Evolutionary conservation across 768 basidiomycete genomes (phyloP), one percentile per base, ranked within the genome.

Genomic region (Amanita inopinata): DNA sequence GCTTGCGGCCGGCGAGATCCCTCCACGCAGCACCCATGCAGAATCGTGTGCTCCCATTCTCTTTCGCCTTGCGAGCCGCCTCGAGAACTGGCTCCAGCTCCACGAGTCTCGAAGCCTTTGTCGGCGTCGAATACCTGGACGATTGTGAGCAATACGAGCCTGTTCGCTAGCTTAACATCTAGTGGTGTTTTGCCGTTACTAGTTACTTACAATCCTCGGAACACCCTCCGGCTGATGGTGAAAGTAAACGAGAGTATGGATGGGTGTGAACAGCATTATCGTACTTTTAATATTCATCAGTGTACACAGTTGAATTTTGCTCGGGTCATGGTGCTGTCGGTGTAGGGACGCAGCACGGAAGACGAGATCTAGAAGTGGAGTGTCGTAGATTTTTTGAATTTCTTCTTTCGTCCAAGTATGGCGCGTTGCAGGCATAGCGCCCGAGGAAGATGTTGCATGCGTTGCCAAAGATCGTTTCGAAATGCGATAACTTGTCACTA

Each of bases 1-100:
- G 74, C 61, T 94, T 96, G 49, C 89, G 76, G 2, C 94, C 91
- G 7, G 85, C 79, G 43, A 97, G 75, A 58, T 96, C 94, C 49
- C 94, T 71, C 94, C 94, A 99, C 4, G 94, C 94, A 3, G 94
- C 93, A 45, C 94, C 94, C 94, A 97, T 98, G 61, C 94, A 98
- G 65, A 98, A 98, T 19, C 94, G 74, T 14, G 94, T 98, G 58
- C 89, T 92, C 24, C 94, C 94, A 59, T 97, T 98, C 51, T 71
- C 93, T 57, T 96, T 98, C 18, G 94, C 94, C 56, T 84, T 83
- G 9, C 88, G 76, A 15, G 94, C 94, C 20, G 91, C 94, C 53
- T 84, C 83, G 6, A 99, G 66, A 11, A 98, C 94, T 12, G 93
- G 91, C 53, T 90, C 92, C 37, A 97, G 65, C 35, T 93, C 84